phyloP scores from a whole-genome alignment of 2,329 filamentous ascomycete species.

The Zymoseptoria pseudotritici region DNA sequence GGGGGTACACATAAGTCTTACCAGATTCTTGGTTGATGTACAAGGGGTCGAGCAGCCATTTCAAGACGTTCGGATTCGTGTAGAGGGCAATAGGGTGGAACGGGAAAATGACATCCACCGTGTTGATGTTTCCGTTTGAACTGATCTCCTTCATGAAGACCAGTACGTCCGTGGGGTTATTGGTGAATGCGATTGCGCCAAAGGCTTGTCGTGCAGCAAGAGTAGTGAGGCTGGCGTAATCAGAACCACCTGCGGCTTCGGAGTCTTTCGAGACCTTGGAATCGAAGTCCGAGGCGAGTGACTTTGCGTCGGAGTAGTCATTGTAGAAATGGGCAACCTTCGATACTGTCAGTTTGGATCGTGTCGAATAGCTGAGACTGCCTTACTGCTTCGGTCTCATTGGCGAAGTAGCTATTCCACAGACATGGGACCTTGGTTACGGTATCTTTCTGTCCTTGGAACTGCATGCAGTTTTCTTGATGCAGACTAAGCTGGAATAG shows the following conservation, averaged over 20 bases:
- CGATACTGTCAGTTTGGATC: neutral
- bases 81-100: constrained; percentile 29
- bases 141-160: constrained; percentile 54
- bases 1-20: neutral
- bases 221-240: constrained; percentile 45
- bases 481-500: constrained; percentile 46
- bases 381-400: constrained; percentile 39
- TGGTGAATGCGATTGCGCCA: constrained; percentile 43
- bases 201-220: constrained; percentile 46
- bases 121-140: constrained; percentile 29
- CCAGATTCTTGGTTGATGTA: constrained; percentile 30
- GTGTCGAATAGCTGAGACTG: constrained; percentile 12
- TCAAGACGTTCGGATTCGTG: constrained; percentile 26
- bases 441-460: constrained; percentile 31
- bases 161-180: constrained; percentile 40
- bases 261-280: constrained; percentile 39
- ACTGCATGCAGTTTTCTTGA: constrained; percentile 46
- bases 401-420: constrained; percentile 45
- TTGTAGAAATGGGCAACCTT: constrained; percentile 36
- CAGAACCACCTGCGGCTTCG: constrained; percentile 37
- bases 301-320: constrained; percentile 35
- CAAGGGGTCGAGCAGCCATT: constrained; percentile 29
- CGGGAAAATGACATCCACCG: constrained; percentile 31
- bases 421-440: constrained; percentile 37
- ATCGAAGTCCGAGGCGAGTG: constrained; percentile 37